Percentiles rank a stretch among this genome's conserved stretches.
Evolutionary conservation across 805 yeast species (phyloP).

Genomic region (Candida glaebosa): DNA sequence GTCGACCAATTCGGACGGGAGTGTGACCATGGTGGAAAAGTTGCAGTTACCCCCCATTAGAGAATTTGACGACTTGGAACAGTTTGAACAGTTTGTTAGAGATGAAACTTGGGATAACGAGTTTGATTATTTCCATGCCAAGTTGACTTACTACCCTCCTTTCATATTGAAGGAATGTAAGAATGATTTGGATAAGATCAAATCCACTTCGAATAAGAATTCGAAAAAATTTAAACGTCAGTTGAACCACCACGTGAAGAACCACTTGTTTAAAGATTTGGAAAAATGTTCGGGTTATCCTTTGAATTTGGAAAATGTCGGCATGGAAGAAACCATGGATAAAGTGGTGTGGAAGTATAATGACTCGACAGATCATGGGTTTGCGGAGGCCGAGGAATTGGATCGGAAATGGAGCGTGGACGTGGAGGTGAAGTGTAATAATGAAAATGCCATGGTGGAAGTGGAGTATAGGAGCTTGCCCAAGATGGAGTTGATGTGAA

Average conservation of each 20-base stretch:
- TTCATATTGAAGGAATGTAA: constrained; percentile 65
- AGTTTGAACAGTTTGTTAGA: constrained; percentile 61
- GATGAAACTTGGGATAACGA: constrained; percentile 79
- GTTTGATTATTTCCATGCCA: constrained; percentile 65
- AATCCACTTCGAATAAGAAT: constrained; percentile 68
- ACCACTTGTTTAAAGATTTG: constrained; percentile 67
- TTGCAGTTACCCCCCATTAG: constrained; percentile 40
- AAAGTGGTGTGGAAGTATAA: constrained; percentile 60
- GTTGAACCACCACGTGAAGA: constrained; percentile 70
- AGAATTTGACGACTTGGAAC: constrained; percentile 58
- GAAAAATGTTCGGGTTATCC: constrained; percentile 57
- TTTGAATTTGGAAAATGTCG: constrained; percentile 47
- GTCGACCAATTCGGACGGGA: constrained; percentile 26
- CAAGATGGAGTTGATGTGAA: constrained; percentile 7
- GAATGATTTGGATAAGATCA: constrained; percentile 66
- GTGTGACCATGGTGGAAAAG: constrained; percentile 17
- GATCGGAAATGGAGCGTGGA: constrained; percentile 63
- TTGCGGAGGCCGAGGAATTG: constrained; percentile 41
- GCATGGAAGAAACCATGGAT: constrained; percentile 47
- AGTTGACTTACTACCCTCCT: constrained; percentile 68
- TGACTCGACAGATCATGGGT: constrained; percentile 58
- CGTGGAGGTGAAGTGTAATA: constrained; percentile 62
- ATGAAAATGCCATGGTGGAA: constrained; percentile 62
- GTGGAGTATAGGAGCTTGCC: constrained; percentile 64
- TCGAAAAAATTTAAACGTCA: constrained; percentile 70